Evolutionary conservation across 805 yeast species (phyloP), one percentile per base, ranked within the genome.

Genomic region (Spathaspora hagerdaliae): DNA sequence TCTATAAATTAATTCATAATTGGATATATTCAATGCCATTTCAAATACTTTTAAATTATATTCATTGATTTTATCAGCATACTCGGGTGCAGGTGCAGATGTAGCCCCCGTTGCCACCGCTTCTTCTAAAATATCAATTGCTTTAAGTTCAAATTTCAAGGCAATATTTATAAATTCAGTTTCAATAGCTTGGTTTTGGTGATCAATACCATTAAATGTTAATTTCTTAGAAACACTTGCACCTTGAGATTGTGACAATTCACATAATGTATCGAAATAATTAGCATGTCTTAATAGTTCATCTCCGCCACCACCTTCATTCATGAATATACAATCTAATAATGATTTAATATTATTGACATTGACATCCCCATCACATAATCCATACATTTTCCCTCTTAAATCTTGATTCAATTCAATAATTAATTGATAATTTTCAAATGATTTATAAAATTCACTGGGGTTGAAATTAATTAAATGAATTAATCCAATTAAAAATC

Each of bases 401-500:
- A 31, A 7, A 29, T 29, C 32, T 9, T 29, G 12, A 29, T 6
- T 29, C 32, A 29, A 29, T 29, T 29, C 32, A 9, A 9, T 29
- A 29, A 29, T 9, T 5, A 11, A 34, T 11, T 52, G 52, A 43
- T 57, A 64, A 36, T 58, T 52, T 29, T 52, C 45, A 42, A 65
- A 66, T 5, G 53, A 52, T 1, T 52, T 48, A 36, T 51, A 55
- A 39, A 60, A 64, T 33, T 53, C 51, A 1, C 45, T 46, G 6
- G 63, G 55, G 14, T 62, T 61, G 40, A 58, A 51, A 41, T 64
- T 66, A 32, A 65, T 58, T 41, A 68, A 57, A 44, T 60, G 53
- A 1, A 68, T 58, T 31, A 71, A 50, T 2, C 74, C 77, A 27
- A 59, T 57, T 38, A 71, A 60, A 36, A 66, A 63, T 27, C 54